A percentile compares a stretch with the other conserved stretches of the same genome.
phyloP scores from a whole-genome alignment of 257 asterid genomes.

The Nemophila menziesii region DNA sequence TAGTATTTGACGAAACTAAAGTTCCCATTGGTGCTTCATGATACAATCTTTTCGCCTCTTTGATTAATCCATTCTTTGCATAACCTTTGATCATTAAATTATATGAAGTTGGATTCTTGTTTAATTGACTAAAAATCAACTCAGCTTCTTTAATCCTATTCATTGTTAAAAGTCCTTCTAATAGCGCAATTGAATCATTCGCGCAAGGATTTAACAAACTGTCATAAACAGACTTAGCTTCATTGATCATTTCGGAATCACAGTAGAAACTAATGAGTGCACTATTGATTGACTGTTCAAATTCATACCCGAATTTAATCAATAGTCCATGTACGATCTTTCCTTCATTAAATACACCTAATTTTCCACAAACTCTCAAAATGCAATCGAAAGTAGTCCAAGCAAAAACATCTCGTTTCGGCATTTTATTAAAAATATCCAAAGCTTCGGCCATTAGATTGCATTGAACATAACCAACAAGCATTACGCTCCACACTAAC shows the following conservation, averaged over 20 bases:
- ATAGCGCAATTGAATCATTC: conserved; percentile 32
- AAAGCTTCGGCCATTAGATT: conserved; percentile 42
- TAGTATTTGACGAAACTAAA: conserved; percentile 46
- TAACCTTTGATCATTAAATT: conserved; percentile 70
- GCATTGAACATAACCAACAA: conserved; percentile 53
- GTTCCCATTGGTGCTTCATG: conserved; percentile 30
- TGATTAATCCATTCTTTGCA: conserved; percentile 38
- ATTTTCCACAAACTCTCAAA: conserved; percentile 51
- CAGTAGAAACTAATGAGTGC: conserved; percentile 51
- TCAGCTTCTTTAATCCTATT: conserved; percentile 53
- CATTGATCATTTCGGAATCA: conserved; percentile 33
- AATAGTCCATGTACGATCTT: conserved; percentile 48
- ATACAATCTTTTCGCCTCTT: conserved; percentile 41
- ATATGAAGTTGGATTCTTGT: conserved; percentile 34
- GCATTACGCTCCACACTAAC: conserved; percentile 64
- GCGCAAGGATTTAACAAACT: conserved; percentile 18
- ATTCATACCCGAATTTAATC: conserved; percentile 43
- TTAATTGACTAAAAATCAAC: conserved; percentile 35
- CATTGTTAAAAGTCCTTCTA: conserved; percentile 35
- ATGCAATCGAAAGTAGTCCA: conserved; percentile 71
- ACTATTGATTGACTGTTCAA: conserved; percentile 31
- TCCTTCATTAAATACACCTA: conserved; percentile 32
- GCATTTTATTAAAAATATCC: conserved; percentile 41
- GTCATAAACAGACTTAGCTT: conserved; percentile 37
- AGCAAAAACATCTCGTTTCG: conserved; percentile 49